Base-by-base conservation (phyloP, 2,329 filamentous ascomycete species). In the Cordyceps fumosorosea region DNA sequence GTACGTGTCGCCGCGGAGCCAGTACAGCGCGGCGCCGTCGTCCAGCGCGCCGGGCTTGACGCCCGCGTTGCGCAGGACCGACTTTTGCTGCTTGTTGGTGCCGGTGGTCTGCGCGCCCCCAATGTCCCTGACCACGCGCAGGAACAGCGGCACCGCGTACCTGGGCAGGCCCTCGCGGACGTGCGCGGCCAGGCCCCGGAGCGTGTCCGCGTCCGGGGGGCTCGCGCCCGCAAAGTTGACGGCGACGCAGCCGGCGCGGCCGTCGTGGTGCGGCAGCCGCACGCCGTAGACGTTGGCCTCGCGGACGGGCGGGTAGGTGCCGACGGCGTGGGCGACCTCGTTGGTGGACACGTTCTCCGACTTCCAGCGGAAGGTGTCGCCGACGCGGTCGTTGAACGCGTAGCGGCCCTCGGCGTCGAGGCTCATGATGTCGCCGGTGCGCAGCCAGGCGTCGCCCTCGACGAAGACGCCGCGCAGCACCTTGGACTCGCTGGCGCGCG, bases 281-380 rank as follows among this genome's bases (percentile, higher is more conserved):
- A 96, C 89, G 44, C 91, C 91, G 69, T 96, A 96, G 32, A 96
- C 91, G 68, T 96, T 96, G 37, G 90, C 89, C 76, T 96, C 91
- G 37, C 82, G 77, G 16, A 96, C 80, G 1, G 79, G 78, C 0
- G 86, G 78, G 70, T 92, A 88, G 0, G 79, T 75, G 16, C 89
- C 88, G 0, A 96, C 74, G 0, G 85, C 84, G 70, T 92, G 84
- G n/a, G 88, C 84, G 20, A 96, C 92, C 73, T 96, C 91, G 56
- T 83, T 86, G 0, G 90, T 93, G 3, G 89, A 91, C 1, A 93
- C 89, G 68, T 93, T 93, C 74, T 93, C 89, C 56, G 86, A 87
- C 77, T 95, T 91, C 89, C 89, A 91, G 55, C 89, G 84, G 76
- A 88, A 91, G 0, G 89, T 91, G 70, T 91, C 89, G 61, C 89